Base-by-base conservation (phyloP, 2,329 filamentous ascomycete species). In the Fusarium camptoceras region DNA sequence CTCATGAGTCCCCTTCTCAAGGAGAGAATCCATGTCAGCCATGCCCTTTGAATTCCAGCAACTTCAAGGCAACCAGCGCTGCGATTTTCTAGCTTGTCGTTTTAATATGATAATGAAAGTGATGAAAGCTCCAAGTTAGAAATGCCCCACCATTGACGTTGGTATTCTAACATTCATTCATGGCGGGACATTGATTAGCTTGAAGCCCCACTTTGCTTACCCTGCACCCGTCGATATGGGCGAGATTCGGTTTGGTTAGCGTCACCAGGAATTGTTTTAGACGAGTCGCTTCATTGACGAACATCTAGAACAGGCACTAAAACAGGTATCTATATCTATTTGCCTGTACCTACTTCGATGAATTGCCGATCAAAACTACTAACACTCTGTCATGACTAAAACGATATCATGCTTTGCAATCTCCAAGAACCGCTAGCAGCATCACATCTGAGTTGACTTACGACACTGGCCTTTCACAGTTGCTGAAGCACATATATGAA, bases 1-100 rank as follows among this genome's bases (percentile, higher is more conserved):
- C 28, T 50, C 53, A 57, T 68, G 59, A 28, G 57, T 34, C 44
- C 71, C 67, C 44, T 56, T 64, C 18, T 74, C 61, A n/a, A 82
- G 72, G 59, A 82, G 75, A 51, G 66, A 74, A 50, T 82, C 78
- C 64, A 82, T 81, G 46, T 75, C 75, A 60, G 71, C 59, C 80
- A 82, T 80, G 53, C 59, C 66, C 59, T 18, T 24, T 30, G 14
- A 24, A 25, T 62, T 63, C 53, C 28, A 47, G 3, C n/a, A 31
- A 53, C 14, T 27, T 50, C 46, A 43, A 54, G 53, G 15, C 53
- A 58, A 59, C 34, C 58, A 58, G 55, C 42, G 37, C 42, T 48
- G 55, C 44, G 37, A 22, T 50, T 25, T 53, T 55, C 43, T 27
- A 22, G 8, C 50, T 44, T 43, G 37, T 34, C 51, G 59, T 54